phyloP scores from a whole-genome alignment of 257 asterid species.

The Nemophila menziesii region DNA sequence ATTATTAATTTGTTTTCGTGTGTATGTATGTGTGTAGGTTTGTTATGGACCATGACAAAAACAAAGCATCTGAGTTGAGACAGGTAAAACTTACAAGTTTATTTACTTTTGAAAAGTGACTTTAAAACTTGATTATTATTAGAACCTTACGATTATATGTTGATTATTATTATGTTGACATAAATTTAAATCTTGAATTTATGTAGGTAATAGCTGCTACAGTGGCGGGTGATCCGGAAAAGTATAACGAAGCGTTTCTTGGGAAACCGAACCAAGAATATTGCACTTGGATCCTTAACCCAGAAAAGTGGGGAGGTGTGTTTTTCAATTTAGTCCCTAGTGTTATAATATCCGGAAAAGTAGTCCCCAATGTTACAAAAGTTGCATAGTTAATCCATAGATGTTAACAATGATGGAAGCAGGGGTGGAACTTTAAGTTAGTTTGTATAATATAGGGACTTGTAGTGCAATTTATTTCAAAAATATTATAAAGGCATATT shows the following conservation, averaged over 20 bases:
- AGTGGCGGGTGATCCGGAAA: conserved; percentile 69
- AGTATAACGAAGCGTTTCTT: conserved; percentile 75
- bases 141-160: too few species aligned
- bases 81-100: conserved; percentile 40
- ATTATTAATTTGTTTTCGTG: conserved; percentile 6
- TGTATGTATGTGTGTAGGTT: conserved; percentile 34
- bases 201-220: conserved; percentile 87
- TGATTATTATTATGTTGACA: too few species aligned
- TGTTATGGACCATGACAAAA: conserved; percentile 85
- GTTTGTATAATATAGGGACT: too few species aligned
- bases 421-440: too few species aligned
- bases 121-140: too few species aligned
- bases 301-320: conserved; percentile 99
- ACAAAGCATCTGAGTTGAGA: conserved; percentile 76
- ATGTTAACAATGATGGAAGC: too few species aligned
- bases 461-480: too few species aligned
- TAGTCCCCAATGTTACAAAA: too few species aligned
- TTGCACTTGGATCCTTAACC: conserved; percentile 83
- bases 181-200: background rate
- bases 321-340: too few species aligned
- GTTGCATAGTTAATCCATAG: too few species aligned
- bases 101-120: conserved; percentile 1
- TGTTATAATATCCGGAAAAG: too few species aligned
- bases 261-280: conserved; percentile 80
- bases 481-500: too few species aligned